Evolutionary conservation across 495 filamentous ascomycete species (phyloP), one percentile per base, ranked within the genome.

Genomic region (Penicillium cinerascens): DNA sequence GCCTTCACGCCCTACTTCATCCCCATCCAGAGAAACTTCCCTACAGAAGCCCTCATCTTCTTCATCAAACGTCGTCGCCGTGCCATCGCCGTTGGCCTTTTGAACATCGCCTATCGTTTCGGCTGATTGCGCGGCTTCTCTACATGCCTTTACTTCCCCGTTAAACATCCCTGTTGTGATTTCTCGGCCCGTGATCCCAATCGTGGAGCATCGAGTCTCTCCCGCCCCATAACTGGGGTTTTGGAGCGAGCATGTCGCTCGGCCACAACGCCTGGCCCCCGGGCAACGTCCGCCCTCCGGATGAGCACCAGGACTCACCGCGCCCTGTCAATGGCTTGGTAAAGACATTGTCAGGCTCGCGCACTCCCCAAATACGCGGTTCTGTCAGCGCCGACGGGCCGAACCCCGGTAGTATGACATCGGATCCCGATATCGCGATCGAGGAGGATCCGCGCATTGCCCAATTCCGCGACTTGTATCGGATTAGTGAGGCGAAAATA

Each of bases 381-480:
- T 76, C 75, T 46, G 65, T 72, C 65, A 75, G 74, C 51, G 68
- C 72, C 55, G 77, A 79, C 54, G 74, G 71, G 20, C 65, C 66
- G 56, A 71, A 72, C 59, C 68, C 72, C 49, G 71, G 67, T 50
- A 74, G 67, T 70, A 64, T 67, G 68, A 75, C 66, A 68, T 75
- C 67, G 66, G 75, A 80, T 49, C 71, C 68, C 45, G 78, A 81
- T 66, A 67, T 70, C 46, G 69, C 69, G 48, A 67, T 61, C 54
- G 86, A 88, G 49, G 86, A 89, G 51, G 85, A 89, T 65, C 78
- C 82, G 49, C 76, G 78, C 64, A 71, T 82, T 54, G 78, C 78
- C 38, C 61, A 78, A 55, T 87, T 88, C 59, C 79, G 77, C 53
- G 78, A 82, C 11, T 60, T 85, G 38, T 88, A 81, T 66, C 72